Percentiles rank a stretch among this genome's conserved stretches.
Evolutionary conservation across 768 basidiomycete genomes (phyloP).

Genomic region (Leccinum subtestaceum): DNA sequence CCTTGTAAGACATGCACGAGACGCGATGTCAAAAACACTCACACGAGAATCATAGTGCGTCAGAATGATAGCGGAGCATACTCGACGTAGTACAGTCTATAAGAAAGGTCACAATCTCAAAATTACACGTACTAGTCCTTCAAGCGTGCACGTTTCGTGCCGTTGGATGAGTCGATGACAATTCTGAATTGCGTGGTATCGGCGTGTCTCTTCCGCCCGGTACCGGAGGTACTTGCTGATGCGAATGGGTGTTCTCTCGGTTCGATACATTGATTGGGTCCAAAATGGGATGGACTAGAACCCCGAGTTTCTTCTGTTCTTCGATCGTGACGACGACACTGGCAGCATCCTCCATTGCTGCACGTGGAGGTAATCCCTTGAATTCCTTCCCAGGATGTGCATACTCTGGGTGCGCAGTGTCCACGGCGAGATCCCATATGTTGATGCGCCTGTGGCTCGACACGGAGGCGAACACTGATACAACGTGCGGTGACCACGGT

Average conservation of each 20-base stretch:
- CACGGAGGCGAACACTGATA: constrained; percentile 91
- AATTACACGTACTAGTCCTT: background rate
- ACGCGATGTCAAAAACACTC: too few relatives aligned
- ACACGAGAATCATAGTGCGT: too few relatives aligned
- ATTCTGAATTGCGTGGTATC: too few relatives aligned
- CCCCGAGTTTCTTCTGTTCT: background rate
- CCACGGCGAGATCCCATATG: constrained; percentile 79
- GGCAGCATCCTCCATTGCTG: background rate
- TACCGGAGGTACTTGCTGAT: background rate
- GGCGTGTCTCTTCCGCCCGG: too few relatives aligned
- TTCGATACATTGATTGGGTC: background rate
- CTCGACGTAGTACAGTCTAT: too few relatives aligned
- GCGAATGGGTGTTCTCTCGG: background rate
- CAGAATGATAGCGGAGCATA: too few relatives aligned
- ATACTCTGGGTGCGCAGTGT: background rate
- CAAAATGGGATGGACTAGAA: background rate
- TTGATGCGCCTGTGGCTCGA: constrained; percentile 92
- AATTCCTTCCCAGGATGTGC: background rate
- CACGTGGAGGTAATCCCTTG: background rate
- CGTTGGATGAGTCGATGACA: too few relatives aligned
- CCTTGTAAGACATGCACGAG: too few relatives aligned
- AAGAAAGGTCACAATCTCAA: too few relatives aligned
- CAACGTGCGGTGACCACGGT: constrained; percentile 86
- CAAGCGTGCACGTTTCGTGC: too few relatives aligned
- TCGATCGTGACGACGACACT: background rate